Percentiles rank a stretch among this genome's conserved stretches.
These are phyloP conservation scores for Lichtheimia ornata DNA, from an alignment of 371 early-diverging fungal genomes.

Conservation along the genomic window DNA sequence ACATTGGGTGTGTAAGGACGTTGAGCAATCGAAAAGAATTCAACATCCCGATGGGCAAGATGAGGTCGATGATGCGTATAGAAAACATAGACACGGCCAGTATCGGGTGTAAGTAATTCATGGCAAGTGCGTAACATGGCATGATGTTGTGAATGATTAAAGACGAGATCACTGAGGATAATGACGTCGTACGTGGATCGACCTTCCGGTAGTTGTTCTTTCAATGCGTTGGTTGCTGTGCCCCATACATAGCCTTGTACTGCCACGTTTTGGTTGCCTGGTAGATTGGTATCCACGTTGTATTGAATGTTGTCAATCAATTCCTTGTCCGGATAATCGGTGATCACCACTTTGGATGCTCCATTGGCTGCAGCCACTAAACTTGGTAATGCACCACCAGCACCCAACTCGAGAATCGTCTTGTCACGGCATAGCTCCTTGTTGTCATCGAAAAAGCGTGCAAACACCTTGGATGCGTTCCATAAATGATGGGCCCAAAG, in stretches of 20 bases:
- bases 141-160: slow-evolving; percentile 86
- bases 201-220: slow-evolving; percentile 28
- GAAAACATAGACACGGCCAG: slow-evolving; percentile 66
- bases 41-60: slow-evolving; percentile 76
- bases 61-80: slow-evolving; percentile 73
- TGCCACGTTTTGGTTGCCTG: no score
- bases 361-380: slow-evolving; percentile 75
- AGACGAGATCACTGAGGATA: slow-evolving; percentile 87
- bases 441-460: slow-evolving; percentile 73
- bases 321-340: slow-evolving; percentile 89
- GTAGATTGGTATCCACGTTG: slow-evolving; percentile 56
- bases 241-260: slow-evolving; percentile 87
- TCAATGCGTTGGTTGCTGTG: slow-evolving; percentile 55
- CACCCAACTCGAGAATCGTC: slow-evolving; percentile 86
- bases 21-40: slow-evolving; percentile 81
- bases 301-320: slow-evolving; percentile 76
- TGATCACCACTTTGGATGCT: slow-evolving; percentile 78
- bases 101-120: slow-evolving; percentile 58
- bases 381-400: slow-evolving; percentile 89
- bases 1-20: slow-evolving; percentile 35
- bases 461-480: slow-evolving; percentile 88
- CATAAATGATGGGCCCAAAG: slow-evolving; percentile 91
- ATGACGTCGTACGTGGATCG: slow-evolving; percentile 73
- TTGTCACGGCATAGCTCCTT: slow-evolving; percentile 61
- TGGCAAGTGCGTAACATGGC: slow-evolving; percentile 70